Conservation (phyloP, 495 filamentous ascomycete genomes). For the Neurospora sp. region DNA sequence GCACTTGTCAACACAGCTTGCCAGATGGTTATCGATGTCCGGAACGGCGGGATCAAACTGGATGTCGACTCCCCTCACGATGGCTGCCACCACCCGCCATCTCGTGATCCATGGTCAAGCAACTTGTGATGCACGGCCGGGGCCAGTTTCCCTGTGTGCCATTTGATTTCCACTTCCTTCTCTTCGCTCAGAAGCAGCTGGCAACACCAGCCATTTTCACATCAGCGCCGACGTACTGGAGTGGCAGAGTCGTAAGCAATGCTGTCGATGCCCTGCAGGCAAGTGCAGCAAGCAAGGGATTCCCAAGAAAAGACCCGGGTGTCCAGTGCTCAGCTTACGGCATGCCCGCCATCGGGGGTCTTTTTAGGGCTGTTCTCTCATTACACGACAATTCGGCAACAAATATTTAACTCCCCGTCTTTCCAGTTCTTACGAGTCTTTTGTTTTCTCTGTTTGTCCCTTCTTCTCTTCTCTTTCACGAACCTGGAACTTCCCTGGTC, state of each 20-base stretch:
- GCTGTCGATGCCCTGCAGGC: background rate
- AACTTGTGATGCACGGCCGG: background rate
- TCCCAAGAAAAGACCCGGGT: background rate
- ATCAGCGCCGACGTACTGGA: background rate
- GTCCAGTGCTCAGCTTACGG: slow-evolving; percentile 1
- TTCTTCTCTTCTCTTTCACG: background rate
- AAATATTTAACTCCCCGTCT: background rate
- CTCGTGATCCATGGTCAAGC: background rate
- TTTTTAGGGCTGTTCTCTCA: background rate
- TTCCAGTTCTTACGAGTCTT: background rate
- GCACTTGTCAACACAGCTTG: background rate
- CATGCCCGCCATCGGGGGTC: background rate
- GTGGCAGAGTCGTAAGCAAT: background rate
- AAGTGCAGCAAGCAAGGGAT: background rate
- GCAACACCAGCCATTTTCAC: background rate
- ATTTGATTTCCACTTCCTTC: background rate
- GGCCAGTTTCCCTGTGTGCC: background rate
- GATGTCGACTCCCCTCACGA: background rate
- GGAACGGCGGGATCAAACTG: background rate
- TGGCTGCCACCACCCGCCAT: background rate
- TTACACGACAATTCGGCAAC: background rate
- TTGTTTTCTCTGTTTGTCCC: background rate
- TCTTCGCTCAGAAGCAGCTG: background rate
- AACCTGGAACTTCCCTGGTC: background rate
- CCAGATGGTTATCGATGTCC: background rate